Conservation (phyloP, 495 filamentous ascomycete genomes). For the Echria macrotheca region DNA sequence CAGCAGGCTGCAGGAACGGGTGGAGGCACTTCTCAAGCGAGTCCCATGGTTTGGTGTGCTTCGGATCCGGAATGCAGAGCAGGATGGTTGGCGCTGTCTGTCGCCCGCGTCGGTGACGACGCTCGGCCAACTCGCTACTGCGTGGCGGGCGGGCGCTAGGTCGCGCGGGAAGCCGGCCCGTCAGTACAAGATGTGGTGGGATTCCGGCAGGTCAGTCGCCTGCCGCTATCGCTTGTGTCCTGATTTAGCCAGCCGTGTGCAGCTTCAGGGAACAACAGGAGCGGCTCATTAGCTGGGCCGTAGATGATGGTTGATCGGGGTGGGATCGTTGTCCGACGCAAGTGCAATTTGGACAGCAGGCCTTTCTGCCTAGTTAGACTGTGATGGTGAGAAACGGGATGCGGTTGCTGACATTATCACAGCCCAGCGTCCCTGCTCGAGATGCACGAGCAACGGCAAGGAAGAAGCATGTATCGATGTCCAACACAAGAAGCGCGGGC, state of each 20-base stretch:
- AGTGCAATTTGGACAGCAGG: too few relatives aligned
- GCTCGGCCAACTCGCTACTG: conserved; percentile 20
- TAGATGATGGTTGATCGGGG: too few relatives aligned
- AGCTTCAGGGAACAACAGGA: neutral
- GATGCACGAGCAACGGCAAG: conserved; percentile 57
- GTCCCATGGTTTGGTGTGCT: conserved; percentile 17
- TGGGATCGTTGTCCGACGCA: too few relatives aligned
- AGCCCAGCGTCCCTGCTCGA: conserved; percentile 59
- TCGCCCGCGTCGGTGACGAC: conserved; percentile 15
- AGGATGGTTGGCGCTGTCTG: conserved; percentile 7
- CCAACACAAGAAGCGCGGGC: conserved; percentile 91
- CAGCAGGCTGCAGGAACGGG: conserved; percentile 25
- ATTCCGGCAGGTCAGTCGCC: conserved; percentile 17
- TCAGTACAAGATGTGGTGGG: conserved; percentile 18
- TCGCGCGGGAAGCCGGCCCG: conserved; percentile 27
- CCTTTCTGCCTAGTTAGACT: too few relatives aligned
- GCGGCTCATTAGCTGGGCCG: too few relatives aligned
- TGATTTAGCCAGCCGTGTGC: conserved; percentile 19
- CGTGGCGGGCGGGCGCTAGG: conserved; percentile 14
- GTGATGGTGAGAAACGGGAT: neutral
- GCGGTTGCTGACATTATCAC: conserved; percentile 24
- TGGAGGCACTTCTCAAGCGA: conserved; percentile 29
- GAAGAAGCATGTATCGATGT: conserved; percentile 90
- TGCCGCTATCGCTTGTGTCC: conserved; percentile 1
- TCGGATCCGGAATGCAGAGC: conserved; percentile 13